Percentiles rank a stretch among this genome's conserved stretches.
These are phyloP conservation scores for Papiliotrema terrestris DNA, from an alignment of 1,284 basidiomycete species.

Conservation along the genomic window DNA sequence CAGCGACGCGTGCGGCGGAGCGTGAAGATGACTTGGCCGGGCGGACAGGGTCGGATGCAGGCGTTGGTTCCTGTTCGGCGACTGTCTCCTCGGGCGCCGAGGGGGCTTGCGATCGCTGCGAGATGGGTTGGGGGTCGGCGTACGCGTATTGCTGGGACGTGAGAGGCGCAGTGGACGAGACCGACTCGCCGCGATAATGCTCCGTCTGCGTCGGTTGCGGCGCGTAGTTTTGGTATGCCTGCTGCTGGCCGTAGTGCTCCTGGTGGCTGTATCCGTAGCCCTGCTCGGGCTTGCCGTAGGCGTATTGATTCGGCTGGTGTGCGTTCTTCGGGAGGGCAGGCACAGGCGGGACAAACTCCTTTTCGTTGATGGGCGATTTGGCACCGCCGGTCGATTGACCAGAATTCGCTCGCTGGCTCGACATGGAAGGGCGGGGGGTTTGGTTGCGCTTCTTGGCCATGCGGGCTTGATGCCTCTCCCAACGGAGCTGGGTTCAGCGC, in stretches of 20 bases:
- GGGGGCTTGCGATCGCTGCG: background rate
- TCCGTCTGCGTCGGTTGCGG: background rate
- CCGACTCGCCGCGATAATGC: background rate
- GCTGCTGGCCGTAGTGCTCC: background rate
- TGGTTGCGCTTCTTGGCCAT: constrained; percentile 18
- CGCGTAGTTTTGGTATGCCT: background rate
- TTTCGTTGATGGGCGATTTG: constrained; percentile 23
- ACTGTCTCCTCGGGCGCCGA: background rate
- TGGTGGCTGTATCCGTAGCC: constrained; percentile 23
- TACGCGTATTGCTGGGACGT: background rate
- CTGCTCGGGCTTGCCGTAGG: constrained; percentile 7
- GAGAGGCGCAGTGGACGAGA: background rate
- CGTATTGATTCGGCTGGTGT: background rate
- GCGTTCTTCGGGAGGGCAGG: constrained; percentile 14
- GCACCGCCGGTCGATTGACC: background rate
- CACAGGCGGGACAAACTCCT: constrained; percentile 18
- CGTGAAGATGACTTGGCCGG: constrained; percentile 9
- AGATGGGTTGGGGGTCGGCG: background rate
- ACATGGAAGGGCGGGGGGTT: constrained; percentile 13
- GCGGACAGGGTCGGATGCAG: background rate
- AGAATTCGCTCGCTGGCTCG: background rate
- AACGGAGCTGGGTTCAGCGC: constrained; percentile 16
- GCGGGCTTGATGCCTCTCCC: constrained; percentile 25
- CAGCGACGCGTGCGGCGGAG: constrained; percentile 29
- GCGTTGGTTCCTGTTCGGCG: constrained; percentile 1